phyloP scores from a whole-genome alignment of 2,329 filamentous ascomycete genomes.

The Nigrospora sphaerica region DNA sequence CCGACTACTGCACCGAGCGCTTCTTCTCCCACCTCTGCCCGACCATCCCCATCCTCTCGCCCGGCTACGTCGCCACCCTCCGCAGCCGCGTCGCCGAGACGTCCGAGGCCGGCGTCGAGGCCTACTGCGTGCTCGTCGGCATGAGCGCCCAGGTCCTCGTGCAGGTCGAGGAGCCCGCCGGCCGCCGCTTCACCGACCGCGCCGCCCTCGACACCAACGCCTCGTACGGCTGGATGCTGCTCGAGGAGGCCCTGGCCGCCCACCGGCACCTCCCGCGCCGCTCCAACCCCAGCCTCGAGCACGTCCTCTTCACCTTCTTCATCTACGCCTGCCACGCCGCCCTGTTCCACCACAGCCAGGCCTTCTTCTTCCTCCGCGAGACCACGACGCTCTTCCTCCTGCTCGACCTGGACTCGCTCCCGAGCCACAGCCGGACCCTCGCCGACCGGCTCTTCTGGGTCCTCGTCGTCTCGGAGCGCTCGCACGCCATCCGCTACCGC shows the following conservation, averaged over 20 bases:
- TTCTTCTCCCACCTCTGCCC: slow-evolving; percentile 32
- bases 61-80: slow-evolving; percentile 26
- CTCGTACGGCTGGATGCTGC: slow-evolving; percentile 28
- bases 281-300: slow-evolving; percentile 28
- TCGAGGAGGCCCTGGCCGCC: slow-evolving; percentile 26
- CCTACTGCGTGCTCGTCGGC: slow-evolving; percentile 27
- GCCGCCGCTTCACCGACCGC: slow-evolving; percentile 21
- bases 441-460: slow-evolving; percentile 35
- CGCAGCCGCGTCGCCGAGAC: slow-evolving; percentile 12
- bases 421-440: slow-evolving; percentile 14
- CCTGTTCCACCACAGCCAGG: slow-evolving; percentile 33
- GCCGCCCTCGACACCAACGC: slow-evolving; percentile 25
- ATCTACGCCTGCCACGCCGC: slow-evolving; percentile 35
- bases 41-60: slow-evolving; percentile 35
- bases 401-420: slow-evolving; percentile 20
- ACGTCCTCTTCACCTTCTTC: slow-evolving; percentile 33
- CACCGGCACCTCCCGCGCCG: slow-evolving; percentile 25
- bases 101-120: slow-evolving; percentile 22
- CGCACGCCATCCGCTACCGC: slow-evolving; percentile 36
- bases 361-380: slow-evolving; percentile 36
- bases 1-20: slow-evolving; percentile 29
- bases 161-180: slow-evolving; percentile 30
- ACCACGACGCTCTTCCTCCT: slow-evolving; percentile 32
- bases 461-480: slow-evolving; percentile 33
- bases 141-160: slow-evolving; percentile 34